A percentile compares a stretch with the other conserved stretches of the same genome.
Evolutionary conservation across 2,329 filamentous ascomycete species (phyloP).

Genomic region (Pezicula neosporulosa): DNA sequence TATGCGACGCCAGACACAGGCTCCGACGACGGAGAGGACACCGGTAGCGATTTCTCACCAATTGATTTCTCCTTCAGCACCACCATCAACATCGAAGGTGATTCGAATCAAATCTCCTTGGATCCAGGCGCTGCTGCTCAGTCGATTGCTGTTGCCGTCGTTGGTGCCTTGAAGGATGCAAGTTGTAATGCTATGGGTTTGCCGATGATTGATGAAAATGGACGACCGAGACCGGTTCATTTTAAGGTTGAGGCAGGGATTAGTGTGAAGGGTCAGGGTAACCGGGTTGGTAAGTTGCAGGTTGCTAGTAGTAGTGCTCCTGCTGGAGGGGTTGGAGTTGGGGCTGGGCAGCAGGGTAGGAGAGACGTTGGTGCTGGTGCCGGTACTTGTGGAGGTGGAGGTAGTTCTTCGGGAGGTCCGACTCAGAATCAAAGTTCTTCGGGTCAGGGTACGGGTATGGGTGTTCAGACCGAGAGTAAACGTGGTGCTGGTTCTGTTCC

Average conservation of each 20-base stretch:
- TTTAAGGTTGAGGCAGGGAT: constrained; percentile 44
- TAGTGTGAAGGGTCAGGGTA: constrained; percentile 39
- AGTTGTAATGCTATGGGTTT: constrained; percentile 36
- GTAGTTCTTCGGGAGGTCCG: neutral
- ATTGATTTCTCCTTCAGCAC: constrained; percentile 46
- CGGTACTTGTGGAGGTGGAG: neutral
- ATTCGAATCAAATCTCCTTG: constrained; percentile 43
- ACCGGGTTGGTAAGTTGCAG: constrained; percentile 36
- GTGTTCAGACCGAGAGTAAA: too few species aligned
- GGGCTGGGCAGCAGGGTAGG: neutral
- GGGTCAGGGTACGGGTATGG: too few species aligned
- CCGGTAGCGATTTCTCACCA: constrained; percentile 29
- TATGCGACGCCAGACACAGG: neutral
- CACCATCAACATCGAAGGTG: constrained; percentile 41
- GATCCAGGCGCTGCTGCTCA: constrained; percentile 37
- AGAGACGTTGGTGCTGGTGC: neutral
- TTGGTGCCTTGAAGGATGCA: constrained; percentile 40
- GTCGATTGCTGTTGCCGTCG: constrained; percentile 39
- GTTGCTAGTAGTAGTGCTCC: neutral
- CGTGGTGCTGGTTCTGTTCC: too few species aligned
- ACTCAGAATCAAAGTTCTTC: too few species aligned
- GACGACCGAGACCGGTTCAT: constrained; percentile 36
- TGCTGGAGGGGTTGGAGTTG: neutral
- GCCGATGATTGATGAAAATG: constrained; percentile 44
- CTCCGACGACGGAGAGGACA: constrained; percentile 11